Evolutionary conservation across 2,329 filamentous ascomycete genomes (phyloP).

Genomic region (Hypoxylon sp.): DNA sequence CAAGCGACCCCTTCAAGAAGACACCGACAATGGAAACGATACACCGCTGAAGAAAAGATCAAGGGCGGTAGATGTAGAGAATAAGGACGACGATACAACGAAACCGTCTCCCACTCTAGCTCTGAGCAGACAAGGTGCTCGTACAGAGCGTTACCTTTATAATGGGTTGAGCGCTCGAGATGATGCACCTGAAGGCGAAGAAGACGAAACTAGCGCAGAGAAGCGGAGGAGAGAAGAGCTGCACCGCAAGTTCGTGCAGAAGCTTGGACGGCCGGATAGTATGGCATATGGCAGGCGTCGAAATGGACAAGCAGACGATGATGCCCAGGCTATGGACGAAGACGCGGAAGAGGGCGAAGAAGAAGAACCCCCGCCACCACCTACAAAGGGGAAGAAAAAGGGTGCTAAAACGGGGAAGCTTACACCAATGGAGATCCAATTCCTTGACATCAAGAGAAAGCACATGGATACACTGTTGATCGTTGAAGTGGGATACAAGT

Average conservation of each 20-base stretch:
- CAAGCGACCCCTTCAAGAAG: slow-evolving; percentile 68
- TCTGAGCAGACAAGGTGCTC: slow-evolving; percentile 53
- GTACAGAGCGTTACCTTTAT: slow-evolving; percentile 69
- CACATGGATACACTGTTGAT: slow-evolving; percentile 92
- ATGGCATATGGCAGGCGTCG: slow-evolving; percentile 76
- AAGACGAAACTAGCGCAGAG: slow-evolving; percentile 63
- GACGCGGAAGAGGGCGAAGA: slow-evolving; percentile 72
- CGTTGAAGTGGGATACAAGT: slow-evolving; percentile 98
- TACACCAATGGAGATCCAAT: slow-evolving; percentile 94
- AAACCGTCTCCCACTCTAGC: slow-evolving; percentile 50
- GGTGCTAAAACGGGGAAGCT: slow-evolving; percentile 80
- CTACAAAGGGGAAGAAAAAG: slow-evolving; percentile 74
- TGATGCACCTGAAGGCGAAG: slow-evolving; percentile 55
- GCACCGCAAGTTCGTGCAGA: slow-evolving; percentile 89
- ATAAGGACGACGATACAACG: slow-evolving; percentile 59
- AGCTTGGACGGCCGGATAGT: slow-evolving; percentile 88
- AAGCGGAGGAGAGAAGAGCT: slow-evolving; percentile 76
- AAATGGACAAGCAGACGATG: slow-evolving; percentile 68
- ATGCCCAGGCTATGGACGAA: slow-evolving; percentile 63
- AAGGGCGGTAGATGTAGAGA: slow-evolving; percentile 60
- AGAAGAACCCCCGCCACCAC: slow-evolving; percentile 65
- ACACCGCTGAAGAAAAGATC: slow-evolving; percentile 62
- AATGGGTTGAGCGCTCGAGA: slow-evolving; percentile 63
- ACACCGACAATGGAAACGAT: slow-evolving; percentile 62
- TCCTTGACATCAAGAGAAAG: slow-evolving; percentile 92